Conservation (phyloP, 805 yeast species). For the Saccharomyces paradoxus region DNA sequence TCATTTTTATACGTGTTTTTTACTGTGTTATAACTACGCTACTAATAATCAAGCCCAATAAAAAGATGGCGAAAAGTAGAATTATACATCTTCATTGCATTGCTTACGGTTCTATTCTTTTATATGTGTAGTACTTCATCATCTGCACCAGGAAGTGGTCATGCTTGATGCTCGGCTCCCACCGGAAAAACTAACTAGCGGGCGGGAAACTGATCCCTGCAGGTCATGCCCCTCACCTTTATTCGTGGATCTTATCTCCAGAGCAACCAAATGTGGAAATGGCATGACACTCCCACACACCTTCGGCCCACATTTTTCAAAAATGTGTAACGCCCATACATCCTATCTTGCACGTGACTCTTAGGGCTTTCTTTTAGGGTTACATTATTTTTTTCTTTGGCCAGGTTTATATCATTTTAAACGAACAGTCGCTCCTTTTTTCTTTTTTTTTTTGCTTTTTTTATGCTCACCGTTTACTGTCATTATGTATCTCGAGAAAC, state of each 20-base stretch:
- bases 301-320: not conserved
- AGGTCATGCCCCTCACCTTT: not conserved
- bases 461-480: not conserved
- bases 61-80: no score
- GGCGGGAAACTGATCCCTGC: not conserved
- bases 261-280: not conserved
- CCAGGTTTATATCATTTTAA: not conserved
- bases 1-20: conserved; percentile 5
- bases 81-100: not conserved
- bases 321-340: not conserved
- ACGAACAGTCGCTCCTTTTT: not conserved
- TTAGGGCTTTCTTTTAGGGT: not conserved
- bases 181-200: not conserved
- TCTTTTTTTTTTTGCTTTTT: not conserved
- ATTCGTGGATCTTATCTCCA: not conserved
- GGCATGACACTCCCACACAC: not conserved
- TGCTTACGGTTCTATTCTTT: conserved; percentile 8
- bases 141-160: not conserved
- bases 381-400: not conserved
- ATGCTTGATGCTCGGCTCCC: not conserved
- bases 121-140: not conserved
- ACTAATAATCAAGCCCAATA: no score
- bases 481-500: not conserved
- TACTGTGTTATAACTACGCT: not conserved
- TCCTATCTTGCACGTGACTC: not conserved